Conservation (phyloP, 176 grass and related monocot genomes). For the Luzula sylvatica region DNA sequence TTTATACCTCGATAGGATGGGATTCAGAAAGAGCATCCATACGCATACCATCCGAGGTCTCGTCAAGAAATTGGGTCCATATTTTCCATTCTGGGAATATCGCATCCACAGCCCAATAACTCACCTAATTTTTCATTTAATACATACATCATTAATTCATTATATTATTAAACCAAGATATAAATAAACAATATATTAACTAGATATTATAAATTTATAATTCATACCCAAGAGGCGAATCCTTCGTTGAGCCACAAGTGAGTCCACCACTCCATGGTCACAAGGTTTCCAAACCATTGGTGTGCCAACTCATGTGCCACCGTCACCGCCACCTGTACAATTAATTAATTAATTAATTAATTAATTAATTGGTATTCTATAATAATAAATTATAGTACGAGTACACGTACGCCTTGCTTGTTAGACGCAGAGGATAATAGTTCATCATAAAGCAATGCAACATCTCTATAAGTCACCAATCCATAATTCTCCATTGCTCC, state of each 20-base stretch:
- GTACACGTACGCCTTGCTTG: constrained; percentile 33
- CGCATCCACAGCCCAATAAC: constrained; percentile 71
- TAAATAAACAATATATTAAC: too few relatives aligned
- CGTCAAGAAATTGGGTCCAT: constrained; percentile 94
- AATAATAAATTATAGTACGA: background rate
- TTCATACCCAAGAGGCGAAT: constrained; percentile 85
- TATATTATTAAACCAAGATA: too few relatives aligned
- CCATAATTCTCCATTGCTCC: constrained; percentile 98
- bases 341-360: constrained; percentile 10
- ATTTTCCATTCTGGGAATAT: constrained; percentile 88
- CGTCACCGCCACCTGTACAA: constrained; percentile 63
- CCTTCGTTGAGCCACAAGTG: constrained; percentile 98
- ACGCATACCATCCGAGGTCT: constrained; percentile 55
- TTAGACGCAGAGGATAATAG: constrained; percentile 32
- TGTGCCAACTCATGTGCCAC: constrained; percentile 96
- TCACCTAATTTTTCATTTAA: constrained; percentile 51
- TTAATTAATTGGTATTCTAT: background rate
- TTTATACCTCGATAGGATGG: constrained; percentile 90
- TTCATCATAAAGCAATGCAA: constrained; percentile 70
- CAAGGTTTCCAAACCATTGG: constrained; percentile 99
- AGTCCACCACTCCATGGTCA: constrained; percentile 99
- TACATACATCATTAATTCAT: too few relatives aligned
- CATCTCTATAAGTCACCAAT: constrained; percentile 66
- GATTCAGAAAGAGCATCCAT: constrained; percentile 89
- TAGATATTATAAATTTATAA: background rate